phyloP scores from a whole-genome alignment of 306 rosid species.

The Pyrus pyrifolia region DNA sequence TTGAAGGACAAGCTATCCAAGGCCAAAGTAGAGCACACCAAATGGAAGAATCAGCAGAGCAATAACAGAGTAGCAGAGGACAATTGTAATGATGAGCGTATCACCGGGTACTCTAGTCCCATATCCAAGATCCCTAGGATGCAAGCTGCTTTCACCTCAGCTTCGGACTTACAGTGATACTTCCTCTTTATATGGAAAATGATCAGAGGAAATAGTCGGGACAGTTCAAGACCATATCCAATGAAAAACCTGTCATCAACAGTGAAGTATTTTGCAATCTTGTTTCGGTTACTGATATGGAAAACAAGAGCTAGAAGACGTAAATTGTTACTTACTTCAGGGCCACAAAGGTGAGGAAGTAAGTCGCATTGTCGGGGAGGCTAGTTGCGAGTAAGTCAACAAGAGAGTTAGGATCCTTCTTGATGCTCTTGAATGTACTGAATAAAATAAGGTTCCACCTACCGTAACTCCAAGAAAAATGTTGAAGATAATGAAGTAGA shows the following conservation, averaged over 20 bases:
- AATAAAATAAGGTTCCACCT: constrained; percentile 77
- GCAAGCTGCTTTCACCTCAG: constrained; percentile 73
- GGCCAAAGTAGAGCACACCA: constrained; percentile 70
- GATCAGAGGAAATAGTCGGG: constrained; percentile 82
- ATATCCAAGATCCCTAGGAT: constrained; percentile 74
- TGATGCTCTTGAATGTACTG: constrained; percentile 39
- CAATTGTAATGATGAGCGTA: constrained; percentile 66
- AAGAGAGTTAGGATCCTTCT: constrained; percentile 31
- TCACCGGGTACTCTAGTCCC: constrained; percentile 79
- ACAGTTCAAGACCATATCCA: constrained; percentile 87
- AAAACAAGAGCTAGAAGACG: not conserved
- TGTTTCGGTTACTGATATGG: not conserved
- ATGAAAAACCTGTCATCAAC: constrained; percentile 61
- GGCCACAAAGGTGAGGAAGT: constrained; percentile 86
- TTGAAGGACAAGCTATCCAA: constrained; percentile 87
- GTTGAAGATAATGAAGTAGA: constrained; percentile 67
- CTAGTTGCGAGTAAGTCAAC: constrained; percentile 43
- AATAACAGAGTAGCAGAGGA: constrained; percentile 77
- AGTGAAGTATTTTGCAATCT: not conserved
- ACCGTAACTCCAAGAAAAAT: constrained; percentile 81
- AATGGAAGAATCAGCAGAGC: constrained; percentile 81
- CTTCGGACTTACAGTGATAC: constrained; percentile 78
- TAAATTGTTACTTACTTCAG: constrained; percentile 54
- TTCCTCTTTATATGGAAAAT: constrained; percentile 82
- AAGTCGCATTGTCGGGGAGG: constrained; percentile 74